Evolutionary conservation across 768 basidiomycete species (phyloP).

Genomic region (Gautieria morchelliformis): DNA sequence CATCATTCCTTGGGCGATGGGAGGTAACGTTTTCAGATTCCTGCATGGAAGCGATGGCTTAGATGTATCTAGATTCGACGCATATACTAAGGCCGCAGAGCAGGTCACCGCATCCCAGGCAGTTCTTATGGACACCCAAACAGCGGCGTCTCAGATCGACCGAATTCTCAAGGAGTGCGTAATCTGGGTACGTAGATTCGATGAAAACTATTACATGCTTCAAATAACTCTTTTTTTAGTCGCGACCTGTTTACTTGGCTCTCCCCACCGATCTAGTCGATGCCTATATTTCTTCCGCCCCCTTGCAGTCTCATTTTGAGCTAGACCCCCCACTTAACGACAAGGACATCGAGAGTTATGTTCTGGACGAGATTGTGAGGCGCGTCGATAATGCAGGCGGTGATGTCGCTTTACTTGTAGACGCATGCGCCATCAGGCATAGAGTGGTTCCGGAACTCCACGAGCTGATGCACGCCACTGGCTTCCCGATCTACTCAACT

Average conservation of each 20-base stretch:
- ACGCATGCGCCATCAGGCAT: conserved; percentile 73
- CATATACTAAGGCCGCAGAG: conserved; percentile 64
- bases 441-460: conserved; percentile 51
- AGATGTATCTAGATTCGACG: conserved; percentile 50
- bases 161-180: conserved; percentile 64
- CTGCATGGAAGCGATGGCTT: not conserved
- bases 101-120: conserved; percentile 70
- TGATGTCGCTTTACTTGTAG: conserved; percentile 68
- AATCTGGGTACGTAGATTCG: conserved; percentile 30
- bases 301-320: conserved; percentile 50
- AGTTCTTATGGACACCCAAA: conserved; percentile 37
- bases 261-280: conserved; percentile 79
- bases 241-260: conserved; percentile 80
- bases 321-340: conserved; percentile 43
- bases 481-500: conserved; percentile 63
- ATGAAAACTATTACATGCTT: not conserved
- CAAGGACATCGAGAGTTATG: conserved; percentile 50
- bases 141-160: conserved; percentile 68
- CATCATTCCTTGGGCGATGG: conserved; percentile 89
- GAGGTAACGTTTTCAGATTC: conserved; percentile 29
- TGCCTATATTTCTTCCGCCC: conserved; percentile 53
- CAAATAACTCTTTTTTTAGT: conserved; percentile 27
- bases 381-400: conserved; percentile 49
- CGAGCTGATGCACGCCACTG: conserved; percentile 53
- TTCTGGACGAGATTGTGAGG: conserved; percentile 62